These are phyloP conservation scores for Lavandula angustifolia DNA, from an alignment of 257 asterid species.

Conservation along the genomic window DNA sequence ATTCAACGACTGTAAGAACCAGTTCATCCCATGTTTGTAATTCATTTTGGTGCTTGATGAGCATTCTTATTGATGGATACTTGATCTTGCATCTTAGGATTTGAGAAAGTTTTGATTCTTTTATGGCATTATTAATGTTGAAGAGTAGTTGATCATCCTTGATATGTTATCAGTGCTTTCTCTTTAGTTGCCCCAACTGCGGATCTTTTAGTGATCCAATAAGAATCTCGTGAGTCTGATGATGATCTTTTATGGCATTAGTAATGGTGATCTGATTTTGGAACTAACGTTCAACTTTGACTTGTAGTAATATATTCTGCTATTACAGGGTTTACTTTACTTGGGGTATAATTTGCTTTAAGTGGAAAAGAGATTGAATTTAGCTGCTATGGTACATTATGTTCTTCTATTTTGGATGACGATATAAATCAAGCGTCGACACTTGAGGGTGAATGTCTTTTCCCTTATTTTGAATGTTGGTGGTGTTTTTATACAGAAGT, in stretches of 20 bases:
- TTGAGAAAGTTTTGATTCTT: neutral
- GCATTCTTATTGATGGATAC: neutral
- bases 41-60: slow-evolving; percentile 2
- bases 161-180: neutral
- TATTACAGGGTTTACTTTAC: neutral
- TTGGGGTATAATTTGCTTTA: neutral
- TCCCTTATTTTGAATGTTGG: too few relatives aligned
- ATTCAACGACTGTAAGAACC: slow-evolving; percentile 24
- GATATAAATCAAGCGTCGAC: too few relatives aligned
- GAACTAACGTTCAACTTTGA: slow-evolving; percentile 6
- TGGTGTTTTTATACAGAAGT: too few relatives aligned
- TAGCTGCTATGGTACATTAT: too few relatives aligned
- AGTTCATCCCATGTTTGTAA: slow-evolving; percentile 10
- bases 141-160: slow-evolving; percentile 1
- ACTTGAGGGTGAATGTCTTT: too few relatives aligned
- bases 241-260: too few relatives aligned
- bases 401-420: too few relatives aligned
- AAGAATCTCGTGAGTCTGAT: slow-evolving; percentile 9
- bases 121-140: neutral
- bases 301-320: neutral
- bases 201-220: slow-evolving; percentile 21
- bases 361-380: neutral
- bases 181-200: neutral
- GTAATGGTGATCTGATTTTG: slow-evolving; percentile 16
- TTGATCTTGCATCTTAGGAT: neutral